Base-by-base conservation (phyloP, 768 basidiomycete genomes). In the Amanita rubescens region DNA sequence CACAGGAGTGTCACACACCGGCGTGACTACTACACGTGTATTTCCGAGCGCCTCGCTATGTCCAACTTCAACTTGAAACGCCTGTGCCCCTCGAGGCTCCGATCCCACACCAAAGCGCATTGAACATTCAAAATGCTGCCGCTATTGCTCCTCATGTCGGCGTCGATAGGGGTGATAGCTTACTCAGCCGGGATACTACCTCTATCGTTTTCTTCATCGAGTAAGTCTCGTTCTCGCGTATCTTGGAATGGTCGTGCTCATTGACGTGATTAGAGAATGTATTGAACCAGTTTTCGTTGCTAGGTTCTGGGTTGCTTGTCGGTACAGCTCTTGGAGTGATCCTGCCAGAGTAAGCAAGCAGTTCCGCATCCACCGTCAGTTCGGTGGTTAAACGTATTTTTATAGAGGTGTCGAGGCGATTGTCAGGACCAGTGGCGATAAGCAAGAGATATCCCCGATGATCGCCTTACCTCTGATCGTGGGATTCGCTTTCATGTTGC, bases 261-360 rank as follows among this genome's bases (percentile, higher is more conserved):
- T 12, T 5, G 41, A 22, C 41, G 41, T 22, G 19, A 10, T 58
- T 49, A 77, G 72, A 70, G 59, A 65, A 43, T 57, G 71, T 71
- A 59, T 58, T 71, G 37, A 71, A 76, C 55, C 67, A 73, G 67
- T 70, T 76, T 58, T 71, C 69, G 7, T 77, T 78, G 39, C 64
- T 91, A 14, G 87, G 90, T 10, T 87, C 87, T 7, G 94, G 94
- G 10, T 71, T 97, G 10, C 75, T 98, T 15, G 77, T 96, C 12
- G 94, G 94, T 3, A 87, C 94, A 2, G 92, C 91, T 0, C 69
- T 97, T 57, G 90, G 90, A 11, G 82, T 98, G 22, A 91, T 97
- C 58, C 85, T 97, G 49, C 94, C 95, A 34, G 94, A 96, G 88
- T 94, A 68, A 66, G 87, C 83, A 52, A 10, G 17, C 30, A 24